phyloP scores from a whole-genome alignment of 768 basidiomycete genomes.

The Xanthoconium stramineum region DNA sequence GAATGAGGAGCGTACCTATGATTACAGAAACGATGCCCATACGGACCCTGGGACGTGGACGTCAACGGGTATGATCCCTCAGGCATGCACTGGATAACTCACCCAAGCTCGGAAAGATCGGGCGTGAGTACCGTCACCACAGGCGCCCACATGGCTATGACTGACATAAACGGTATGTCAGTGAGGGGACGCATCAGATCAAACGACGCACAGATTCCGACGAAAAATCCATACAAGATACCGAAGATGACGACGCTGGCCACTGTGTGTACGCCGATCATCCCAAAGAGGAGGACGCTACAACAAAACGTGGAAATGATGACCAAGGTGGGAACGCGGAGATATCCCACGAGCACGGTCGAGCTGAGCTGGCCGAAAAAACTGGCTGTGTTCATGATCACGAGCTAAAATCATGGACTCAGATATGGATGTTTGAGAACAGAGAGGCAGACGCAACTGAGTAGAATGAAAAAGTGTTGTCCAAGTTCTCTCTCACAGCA shows the following conservation, averaged over 20 bases:
- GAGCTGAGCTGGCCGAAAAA: constrained; percentile 54
- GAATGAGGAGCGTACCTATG: constrained; percentile 33
- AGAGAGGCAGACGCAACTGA: constrained; percentile 36
- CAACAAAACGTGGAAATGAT: too few species aligned
- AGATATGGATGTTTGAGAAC: background rate
- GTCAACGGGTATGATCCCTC: background rate
- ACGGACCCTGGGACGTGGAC: constrained; percentile 29
- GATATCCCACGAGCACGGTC: constrained; percentile 39
- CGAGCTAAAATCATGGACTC: constrained; percentile 35
- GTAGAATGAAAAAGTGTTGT: constrained; percentile 53
- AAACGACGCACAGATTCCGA: constrained; percentile 41
- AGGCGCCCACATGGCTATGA: constrained; percentile 41
- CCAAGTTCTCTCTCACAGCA: constrained; percentile 46
- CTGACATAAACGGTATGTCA: constrained; percentile 9
- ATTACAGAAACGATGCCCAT: constrained; percentile 50
- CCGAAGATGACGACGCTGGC: constrained; percentile 40
- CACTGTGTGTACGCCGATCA: constrained; percentile 38
- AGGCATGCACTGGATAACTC: background rate
- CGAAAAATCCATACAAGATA: constrained; percentile 49
- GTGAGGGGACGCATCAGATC: background rate
- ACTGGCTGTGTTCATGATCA: constrained; percentile 55
- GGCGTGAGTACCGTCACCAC: constrained; percentile 43
- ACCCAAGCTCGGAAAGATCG: constrained; percentile 52
- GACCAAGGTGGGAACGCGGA: constrained; percentile 37
- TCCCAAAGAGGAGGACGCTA: constrained; percentile 42